Evolutionary conservation across 148 eudicot species (phyloP).

Genomic region (Fagopyrum homotropicum): DNA sequence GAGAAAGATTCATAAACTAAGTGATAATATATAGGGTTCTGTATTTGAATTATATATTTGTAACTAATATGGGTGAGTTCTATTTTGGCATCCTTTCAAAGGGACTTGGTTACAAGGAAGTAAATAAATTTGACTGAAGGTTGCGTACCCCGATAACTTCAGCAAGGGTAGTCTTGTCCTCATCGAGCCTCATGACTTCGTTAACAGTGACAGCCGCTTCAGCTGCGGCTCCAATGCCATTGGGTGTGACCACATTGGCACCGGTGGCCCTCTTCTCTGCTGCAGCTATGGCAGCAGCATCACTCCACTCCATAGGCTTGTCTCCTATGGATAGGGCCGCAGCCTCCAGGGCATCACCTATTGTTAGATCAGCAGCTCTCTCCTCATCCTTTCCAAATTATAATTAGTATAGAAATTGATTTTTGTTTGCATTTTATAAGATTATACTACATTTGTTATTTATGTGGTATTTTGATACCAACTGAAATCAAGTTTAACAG

Average conservation of each 20-base stretch:
- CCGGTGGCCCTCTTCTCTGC: conserved; percentile 27
- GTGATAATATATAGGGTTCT: too few species aligned
- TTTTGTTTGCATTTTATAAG: too few species aligned
- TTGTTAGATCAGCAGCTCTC: conserved; percentile 9
- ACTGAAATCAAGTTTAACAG: too few species aligned
- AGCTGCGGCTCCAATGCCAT: conserved; percentile 17
- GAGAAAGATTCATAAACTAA: too few species aligned
- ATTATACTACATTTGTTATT: too few species aligned
- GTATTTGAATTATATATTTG: too few species aligned
- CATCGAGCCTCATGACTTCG: neutral
- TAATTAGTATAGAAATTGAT: too few species aligned
- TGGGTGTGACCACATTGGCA: neutral
- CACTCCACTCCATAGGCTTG: conserved; percentile 13
- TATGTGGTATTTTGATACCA: too few species aligned
- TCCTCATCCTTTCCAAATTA: too few species aligned
- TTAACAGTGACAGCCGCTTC: conserved; percentile 18
- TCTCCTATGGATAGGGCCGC: conserved; percentile 19
- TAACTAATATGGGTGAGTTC: too few species aligned
- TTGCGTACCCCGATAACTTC: conserved; percentile 18
- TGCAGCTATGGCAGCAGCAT: conserved; percentile 26
- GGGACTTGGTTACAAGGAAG: too few species aligned
- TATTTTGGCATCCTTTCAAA: too few species aligned
- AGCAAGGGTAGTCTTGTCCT: conserved; percentile 18
- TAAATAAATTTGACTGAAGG: neutral
- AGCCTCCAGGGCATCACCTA: conserved; percentile 27